Conservation (phyloP, 2,329 filamentous ascomycete species). For the Diplodia seriata region DNA sequence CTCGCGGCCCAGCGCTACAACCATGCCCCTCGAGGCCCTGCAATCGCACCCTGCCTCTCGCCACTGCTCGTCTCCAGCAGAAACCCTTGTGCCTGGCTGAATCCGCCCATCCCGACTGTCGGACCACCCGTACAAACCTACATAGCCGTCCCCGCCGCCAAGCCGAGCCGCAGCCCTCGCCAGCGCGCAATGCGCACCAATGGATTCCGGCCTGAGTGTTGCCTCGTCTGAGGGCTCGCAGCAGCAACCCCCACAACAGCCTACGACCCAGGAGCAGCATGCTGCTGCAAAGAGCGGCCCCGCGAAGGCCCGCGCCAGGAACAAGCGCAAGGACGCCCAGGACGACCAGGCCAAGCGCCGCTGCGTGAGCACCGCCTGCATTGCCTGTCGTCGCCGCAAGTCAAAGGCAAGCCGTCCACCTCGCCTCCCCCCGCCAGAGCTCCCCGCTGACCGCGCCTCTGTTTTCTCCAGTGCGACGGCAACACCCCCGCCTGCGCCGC, state of each 20-base stretch:
- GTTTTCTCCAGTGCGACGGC: slow-evolving; percentile 73
- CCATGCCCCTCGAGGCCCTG: background rate
- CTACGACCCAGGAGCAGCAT: background rate
- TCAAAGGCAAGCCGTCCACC: slow-evolving; percentile 45
- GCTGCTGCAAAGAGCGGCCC: background rate
- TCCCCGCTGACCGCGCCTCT: slow-evolving; percentile 20
- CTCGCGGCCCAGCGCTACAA: background rate
- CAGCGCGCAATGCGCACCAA: slow-evolving; percentile 31
- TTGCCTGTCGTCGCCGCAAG: slow-evolving; percentile 51
- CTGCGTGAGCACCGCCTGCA: slow-evolving; percentile 51
- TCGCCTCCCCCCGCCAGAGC: slow-evolving; percentile 33
- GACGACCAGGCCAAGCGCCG: slow-evolving; percentile 53
- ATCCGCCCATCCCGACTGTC: background rate
- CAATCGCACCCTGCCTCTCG: background rate
- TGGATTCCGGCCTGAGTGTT: slow-evolving; percentile 34
- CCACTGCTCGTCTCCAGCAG: background rate
- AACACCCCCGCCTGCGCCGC: slow-evolving; percentile 90
- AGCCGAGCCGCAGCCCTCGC: background rate
- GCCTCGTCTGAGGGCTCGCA: slow-evolving; percentile 35
- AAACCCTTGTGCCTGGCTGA: background rate
- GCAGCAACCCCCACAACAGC: background rate
- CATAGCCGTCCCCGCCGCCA: background rate
- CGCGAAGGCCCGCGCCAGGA: slow-evolving; percentile 43
- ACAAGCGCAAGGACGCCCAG: slow-evolving; percentile 45
- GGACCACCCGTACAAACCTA: background rate